Evolutionary conservation across 257 asterid species (phyloP).

Genomic region (Anisodus tanguticus): DNA sequence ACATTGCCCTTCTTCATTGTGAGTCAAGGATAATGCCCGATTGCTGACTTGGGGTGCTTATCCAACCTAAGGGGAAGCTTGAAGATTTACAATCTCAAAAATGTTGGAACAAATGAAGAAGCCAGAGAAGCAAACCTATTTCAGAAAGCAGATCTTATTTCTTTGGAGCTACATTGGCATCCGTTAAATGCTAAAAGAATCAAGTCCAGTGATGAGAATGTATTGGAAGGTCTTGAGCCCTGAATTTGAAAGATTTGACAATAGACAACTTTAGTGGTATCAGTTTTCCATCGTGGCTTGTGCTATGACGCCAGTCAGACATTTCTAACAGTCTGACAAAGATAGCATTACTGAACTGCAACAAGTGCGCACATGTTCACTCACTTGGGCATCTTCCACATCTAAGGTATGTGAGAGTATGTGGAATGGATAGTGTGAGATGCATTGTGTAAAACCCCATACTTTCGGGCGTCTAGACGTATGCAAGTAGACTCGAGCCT

Average conservation of each 20-base stretch:
- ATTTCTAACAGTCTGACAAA: conserved; percentile 22
- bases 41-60: too few species aligned
- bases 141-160: too few species aligned
- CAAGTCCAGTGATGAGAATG: conserved; percentile 1
- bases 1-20: too few species aligned
- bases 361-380: conserved; percentile 23
- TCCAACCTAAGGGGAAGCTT: too few species aligned
- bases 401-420: conserved; percentile 13
- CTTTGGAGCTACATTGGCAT: conserved; percentile 30
- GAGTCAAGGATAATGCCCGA: too few species aligned
- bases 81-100: too few species aligned
- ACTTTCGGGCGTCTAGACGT: too few species aligned
- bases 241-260: conserved; percentile 29
- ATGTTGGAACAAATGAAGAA: too few species aligned
- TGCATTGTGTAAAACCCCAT: too few species aligned
- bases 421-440: conserved; percentile 13
- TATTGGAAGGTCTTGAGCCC: conserved; percentile 38
- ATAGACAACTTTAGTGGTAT: background rate
- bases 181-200: background rate
- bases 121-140: too few species aligned
- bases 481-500: too few species aligned
- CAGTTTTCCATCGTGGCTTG: conserved; percentile 39
- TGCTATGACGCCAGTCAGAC: background rate
- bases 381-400: conserved; percentile 39
- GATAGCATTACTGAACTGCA: conserved; percentile 24